Percentiles rank a stretch among this genome's conserved stretches.
phyloP scores from a whole-genome alignment of 192 early-diverging fungal genomes.

The Jimgerdemannia lactiflua region DNA sequence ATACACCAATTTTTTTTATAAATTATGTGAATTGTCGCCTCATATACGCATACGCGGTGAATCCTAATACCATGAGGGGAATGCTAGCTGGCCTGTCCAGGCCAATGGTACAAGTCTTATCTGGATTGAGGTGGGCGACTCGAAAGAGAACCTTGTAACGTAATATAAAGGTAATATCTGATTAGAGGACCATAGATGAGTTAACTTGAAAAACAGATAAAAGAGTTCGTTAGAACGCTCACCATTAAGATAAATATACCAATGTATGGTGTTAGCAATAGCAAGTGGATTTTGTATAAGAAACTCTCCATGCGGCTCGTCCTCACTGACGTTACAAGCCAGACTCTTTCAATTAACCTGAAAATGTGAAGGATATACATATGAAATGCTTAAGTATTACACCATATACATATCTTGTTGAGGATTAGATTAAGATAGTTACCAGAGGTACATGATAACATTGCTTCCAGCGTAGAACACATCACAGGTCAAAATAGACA shows the following conservation, averaged over 20 bases:
- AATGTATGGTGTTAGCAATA: constrained; percentile 24
- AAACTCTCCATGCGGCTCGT: constrained; percentile 17
- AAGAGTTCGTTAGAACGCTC: not conserved
- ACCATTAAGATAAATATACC: constrained; percentile 34
- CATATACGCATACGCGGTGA: too few species aligned
- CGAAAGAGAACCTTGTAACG: constrained; percentile 23
- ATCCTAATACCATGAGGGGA: constrained; percentile 27
- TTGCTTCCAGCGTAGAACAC: constrained; percentile 41
- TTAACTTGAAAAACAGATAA: too few species aligned
- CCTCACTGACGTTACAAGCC: constrained; percentile 20
- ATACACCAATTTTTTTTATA: too few species aligned
- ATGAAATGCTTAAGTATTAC: not conserved
- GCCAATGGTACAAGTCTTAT: constrained; percentile 29
- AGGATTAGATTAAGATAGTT: not conserved
- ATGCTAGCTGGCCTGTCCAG: constrained; percentile 21
- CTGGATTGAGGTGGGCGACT: constrained; percentile 16
- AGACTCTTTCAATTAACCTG: constrained; percentile 33
- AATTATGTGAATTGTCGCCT: too few species aligned
- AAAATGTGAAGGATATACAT: not conserved
- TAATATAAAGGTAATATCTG: not conserved
- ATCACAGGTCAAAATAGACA: constrained; percentile 37
- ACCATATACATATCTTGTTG: too few species aligned
- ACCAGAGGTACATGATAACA: constrained; percentile 36
- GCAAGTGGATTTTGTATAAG: constrained; percentile 25
- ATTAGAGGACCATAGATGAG: not conserved